phyloP scores from a whole-genome alignment of 768 basidiomycete species.

The Suillus weaverae region DNA sequence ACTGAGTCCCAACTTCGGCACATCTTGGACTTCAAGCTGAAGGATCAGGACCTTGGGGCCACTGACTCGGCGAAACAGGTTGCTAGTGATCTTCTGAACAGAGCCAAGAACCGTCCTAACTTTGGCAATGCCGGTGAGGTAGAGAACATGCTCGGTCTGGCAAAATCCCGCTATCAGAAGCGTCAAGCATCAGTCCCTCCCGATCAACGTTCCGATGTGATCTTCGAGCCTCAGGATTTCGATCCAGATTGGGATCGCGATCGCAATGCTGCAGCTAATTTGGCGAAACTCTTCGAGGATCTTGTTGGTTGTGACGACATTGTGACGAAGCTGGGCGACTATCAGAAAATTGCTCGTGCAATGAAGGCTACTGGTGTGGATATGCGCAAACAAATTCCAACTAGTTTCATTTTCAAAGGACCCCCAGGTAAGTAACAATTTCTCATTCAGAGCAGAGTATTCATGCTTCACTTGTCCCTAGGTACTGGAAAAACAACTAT shows the following conservation, averaged over 20 bases:
- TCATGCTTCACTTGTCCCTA: slow-evolving; percentile 20
- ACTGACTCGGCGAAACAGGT: slow-evolving; percentile 56
- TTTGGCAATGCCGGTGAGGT: slow-evolving; percentile 69
- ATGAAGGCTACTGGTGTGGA: slow-evolving; percentile 45
- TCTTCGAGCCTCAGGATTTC: slow-evolving; percentile 52
- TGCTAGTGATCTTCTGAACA: slow-evolving; percentile 47
- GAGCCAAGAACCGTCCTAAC: slow-evolving; percentile 47
- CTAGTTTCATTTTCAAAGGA: slow-evolving; percentile 69
- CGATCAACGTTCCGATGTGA: slow-evolving; percentile 20
- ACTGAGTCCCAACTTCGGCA: slow-evolving; percentile 49
- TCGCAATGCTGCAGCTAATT: slow-evolving; percentile 47
- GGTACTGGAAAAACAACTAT: slow-evolving; percentile 67
- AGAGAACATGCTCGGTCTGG: slow-evolving; percentile 54
- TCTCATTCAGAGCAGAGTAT: background rate
- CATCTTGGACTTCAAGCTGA: slow-evolving; percentile 57
- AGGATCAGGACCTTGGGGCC: slow-evolving; percentile 55
- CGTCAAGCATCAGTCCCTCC: slow-evolving; percentile 33
- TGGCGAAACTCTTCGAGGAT: slow-evolving; percentile 59
- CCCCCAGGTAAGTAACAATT: slow-evolving; percentile 53
- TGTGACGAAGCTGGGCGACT: slow-evolving; percentile 47
- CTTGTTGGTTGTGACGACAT: slow-evolving; percentile 61
- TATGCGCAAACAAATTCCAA: slow-evolving; percentile 54
- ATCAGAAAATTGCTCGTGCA: slow-evolving; percentile 48
- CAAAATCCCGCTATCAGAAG: slow-evolving; percentile 48
- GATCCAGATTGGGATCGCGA: slow-evolving; percentile 60